Evolutionary conservation across 164 flowering plant species (phyloP).

Genomic region (Santalum album): DNA sequence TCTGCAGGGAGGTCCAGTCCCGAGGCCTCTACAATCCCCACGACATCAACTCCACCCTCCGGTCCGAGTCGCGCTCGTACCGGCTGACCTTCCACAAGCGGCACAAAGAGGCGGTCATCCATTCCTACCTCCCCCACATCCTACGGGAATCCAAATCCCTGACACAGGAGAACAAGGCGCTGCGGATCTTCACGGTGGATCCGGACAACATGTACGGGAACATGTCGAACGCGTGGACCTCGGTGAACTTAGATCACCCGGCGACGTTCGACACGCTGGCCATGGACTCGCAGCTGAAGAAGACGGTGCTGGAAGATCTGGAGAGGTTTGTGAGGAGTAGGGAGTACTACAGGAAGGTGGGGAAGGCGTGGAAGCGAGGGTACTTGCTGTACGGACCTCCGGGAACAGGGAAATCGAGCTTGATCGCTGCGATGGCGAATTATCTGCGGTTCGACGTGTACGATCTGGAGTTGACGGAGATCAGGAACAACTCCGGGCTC

Average conservation of each 20-base stretch:
- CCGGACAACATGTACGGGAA: constrained; percentile 9
- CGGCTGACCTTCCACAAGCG: constrained; percentile 33
- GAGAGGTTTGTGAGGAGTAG: neutral
- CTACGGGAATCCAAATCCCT: constrained; percentile 11
- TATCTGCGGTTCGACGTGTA: constrained; percentile 23
- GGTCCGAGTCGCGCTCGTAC: constrained; percentile 15
- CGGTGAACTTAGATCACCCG: neutral
- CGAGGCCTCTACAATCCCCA: constrained; percentile 5
- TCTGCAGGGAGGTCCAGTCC: constrained; percentile 12
- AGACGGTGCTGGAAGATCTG: neutral
- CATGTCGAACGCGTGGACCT: constrained; percentile 9
- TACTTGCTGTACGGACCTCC: constrained; percentile 2
- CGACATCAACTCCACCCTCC: constrained; percentile 8
- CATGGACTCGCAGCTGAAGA: neutral
- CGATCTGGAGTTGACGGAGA: constrained; percentile 22
- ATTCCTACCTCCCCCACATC: constrained; percentile 26
- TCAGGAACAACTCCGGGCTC: constrained; percentile 14
- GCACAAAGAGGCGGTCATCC: constrained; percentile 16
- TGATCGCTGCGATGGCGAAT: constrained; percentile 33
- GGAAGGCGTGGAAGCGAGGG: neutral
- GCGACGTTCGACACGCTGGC: neutral
- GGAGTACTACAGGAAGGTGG: constrained; percentile 1
- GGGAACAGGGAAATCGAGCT: constrained; percentile 16
- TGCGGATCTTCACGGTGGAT: constrained; percentile 29
- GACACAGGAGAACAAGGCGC: constrained; percentile 18